A percentile compares a stretch with the other conserved stretches of the same genome.
Conservation (phyloP, 805 yeast genomes). For the Cyberlindnera xylosilytica region DNA sequence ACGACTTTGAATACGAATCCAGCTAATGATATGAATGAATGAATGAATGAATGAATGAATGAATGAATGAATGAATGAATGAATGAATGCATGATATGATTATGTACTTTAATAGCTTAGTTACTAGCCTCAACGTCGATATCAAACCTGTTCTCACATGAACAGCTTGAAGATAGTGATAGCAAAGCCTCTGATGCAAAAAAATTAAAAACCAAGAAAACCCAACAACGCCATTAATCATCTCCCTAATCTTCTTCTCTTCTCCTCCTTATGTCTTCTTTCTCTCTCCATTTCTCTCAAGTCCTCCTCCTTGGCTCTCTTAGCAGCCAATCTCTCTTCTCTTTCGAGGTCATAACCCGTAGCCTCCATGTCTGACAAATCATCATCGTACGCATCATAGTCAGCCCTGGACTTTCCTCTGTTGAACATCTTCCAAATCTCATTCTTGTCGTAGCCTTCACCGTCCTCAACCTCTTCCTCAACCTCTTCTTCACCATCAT, state of each 20-base stretch:
- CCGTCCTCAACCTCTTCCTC: slow-evolving; percentile 35
- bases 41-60: not conserved
- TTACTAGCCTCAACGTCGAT: too few relatives aligned
- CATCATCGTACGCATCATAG: slow-evolving; percentile 43
- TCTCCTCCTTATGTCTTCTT: slow-evolving; percentile 43
- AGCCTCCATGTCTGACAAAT: slow-evolving; percentile 81
- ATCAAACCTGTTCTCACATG: too few relatives aligned
- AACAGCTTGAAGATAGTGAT: too few relatives aligned
- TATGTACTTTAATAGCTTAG: too few relatives aligned
- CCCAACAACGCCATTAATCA: not conserved
- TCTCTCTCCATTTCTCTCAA: slow-evolving; percentile 62
- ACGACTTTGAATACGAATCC: slow-evolving; percentile 39
- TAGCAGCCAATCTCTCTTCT: slow-evolving; percentile 72
- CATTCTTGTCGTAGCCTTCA: slow-evolving; percentile 71
- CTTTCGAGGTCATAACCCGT: slow-evolving; percentile 84
- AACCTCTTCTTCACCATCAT: slow-evolving; percentile 30
- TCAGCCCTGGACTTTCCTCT: slow-evolving; percentile 53
- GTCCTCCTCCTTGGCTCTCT: slow-evolving; percentile 75
- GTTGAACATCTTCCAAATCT: slow-evolving; percentile 85
- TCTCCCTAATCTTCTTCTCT: slow-evolving; percentile 39
- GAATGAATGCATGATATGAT: not conserved
- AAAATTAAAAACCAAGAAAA: not conserved
- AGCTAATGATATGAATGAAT: slow-evolving; percentile 16
- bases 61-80: not conserved
- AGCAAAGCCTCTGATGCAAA: too few relatives aligned